Evolutionary conservation across 225 moss, liverwort and hornwort genomes (phyloP), one percentile per base, ranked within the genome.

Genomic region (Bryum argenteum): DNA sequence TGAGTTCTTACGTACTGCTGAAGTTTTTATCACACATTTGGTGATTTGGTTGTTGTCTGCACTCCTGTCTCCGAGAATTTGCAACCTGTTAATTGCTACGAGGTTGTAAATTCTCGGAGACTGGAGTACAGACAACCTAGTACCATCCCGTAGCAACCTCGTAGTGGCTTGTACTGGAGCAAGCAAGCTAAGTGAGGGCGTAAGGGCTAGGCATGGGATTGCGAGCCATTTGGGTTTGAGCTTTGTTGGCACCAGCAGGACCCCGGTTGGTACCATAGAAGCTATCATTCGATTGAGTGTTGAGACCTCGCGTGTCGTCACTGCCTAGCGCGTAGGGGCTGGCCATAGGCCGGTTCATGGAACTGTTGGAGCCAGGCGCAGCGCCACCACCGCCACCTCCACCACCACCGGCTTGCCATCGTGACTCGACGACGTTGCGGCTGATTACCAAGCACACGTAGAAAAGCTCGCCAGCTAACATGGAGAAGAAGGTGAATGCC

Each of bases 401-500:
- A 28, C 81, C 76, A 39, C 74, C 70, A 21, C 84, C 68, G n/a
- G 61, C 65, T 57, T 79, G 84, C 84, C 84, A 82, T 52, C 73
- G 65, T 11, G 81, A 72, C 20, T 81, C 78, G 14, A 54, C 28
- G 2, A 74, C 33, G 24, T 58, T 79, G 57, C 84, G 59, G 71
- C 77, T 84, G 8, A 71, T 41, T 17, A 87, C 84, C 77, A 87
- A 77, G 61, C 84, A 81, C 11, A 84, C 64, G 7, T 81, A 84
- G 61, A 77, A 84, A 16, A 78, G 69, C 72, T 79, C 81, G 51
- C 79, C 84, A 37, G 71, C 64, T 55, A 88, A 58, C 12, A 22
- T 63, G 10, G 80, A 66, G 80, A 96, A 96, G 71, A 91, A 90
- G 10, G 84, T 79, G 75, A 96, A 91, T 2, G 93, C 90, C 6